A percentile compares a stretch with the other conserved stretches of the same genome.
These are phyloP conservation scores for Pyricularia pennisetigena DNA, from an alignment of 2,329 filamentous ascomycete species.

Conservation along the genomic window DNA sequence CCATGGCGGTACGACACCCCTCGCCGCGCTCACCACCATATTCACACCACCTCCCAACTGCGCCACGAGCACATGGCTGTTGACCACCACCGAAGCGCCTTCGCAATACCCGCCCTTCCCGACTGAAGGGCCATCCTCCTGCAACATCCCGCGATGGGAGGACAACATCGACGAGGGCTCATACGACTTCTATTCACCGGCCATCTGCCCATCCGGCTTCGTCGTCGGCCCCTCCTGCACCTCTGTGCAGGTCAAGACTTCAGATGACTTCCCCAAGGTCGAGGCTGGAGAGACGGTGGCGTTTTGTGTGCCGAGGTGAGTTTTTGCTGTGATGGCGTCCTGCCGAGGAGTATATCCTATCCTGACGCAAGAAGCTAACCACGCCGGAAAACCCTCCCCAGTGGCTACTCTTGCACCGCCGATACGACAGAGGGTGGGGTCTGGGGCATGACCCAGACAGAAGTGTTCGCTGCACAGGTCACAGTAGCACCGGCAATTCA, in stretches of 20 bases:
- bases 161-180: slow-evolving; percentile 17
- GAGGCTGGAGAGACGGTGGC: slow-evolving; percentile 12
- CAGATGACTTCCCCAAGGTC: slow-evolving; percentile 9
- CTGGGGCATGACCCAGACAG: slow-evolving; percentile 21
- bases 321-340: not conserved
- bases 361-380: not conserved
- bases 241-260: slow-evolving; percentile 8
- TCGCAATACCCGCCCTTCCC: slow-evolving; percentile 25
- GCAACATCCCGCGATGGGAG: slow-evolving; percentile 25
- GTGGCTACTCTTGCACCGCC: slow-evolving; percentile 27
- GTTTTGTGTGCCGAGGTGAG: slow-evolving; percentile 15
- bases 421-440: slow-evolving; percentile 29
- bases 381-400: slow-evolving; percentile 7
- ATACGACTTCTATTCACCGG: slow-evolving; percentile 25
- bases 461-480: slow-evolving; percentile 9
- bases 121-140: slow-evolving; percentile 17
- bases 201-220: slow-evolving; percentile 28
- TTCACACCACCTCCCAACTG: slow-evolving; percentile 26
- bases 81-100: slow-evolving; percentile 25
- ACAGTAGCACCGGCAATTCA: slow-evolving; percentile 27
- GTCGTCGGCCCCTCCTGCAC: slow-evolving; percentile 20
- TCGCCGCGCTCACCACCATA: slow-evolving; percentile 28
- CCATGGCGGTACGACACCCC: slow-evolving; percentile 17
- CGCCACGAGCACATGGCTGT: slow-evolving; percentile 25
- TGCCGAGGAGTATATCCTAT: too few relatives aligned